Conservation (phyloP, 106 monocot species). For the Allium cepa region DNA sequence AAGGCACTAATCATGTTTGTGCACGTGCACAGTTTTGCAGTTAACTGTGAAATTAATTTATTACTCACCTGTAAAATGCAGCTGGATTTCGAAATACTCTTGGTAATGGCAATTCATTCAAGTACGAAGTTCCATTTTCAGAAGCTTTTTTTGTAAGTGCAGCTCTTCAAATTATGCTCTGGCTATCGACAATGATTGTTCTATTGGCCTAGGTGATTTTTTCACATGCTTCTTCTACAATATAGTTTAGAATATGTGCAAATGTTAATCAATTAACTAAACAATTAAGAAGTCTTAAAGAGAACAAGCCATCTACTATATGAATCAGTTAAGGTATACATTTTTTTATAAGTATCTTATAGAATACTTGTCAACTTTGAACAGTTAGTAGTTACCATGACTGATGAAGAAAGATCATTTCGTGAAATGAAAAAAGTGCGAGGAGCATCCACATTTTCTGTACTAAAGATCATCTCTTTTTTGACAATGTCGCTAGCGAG, state of each 20-base stretch:
- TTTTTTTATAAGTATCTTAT: background rate
- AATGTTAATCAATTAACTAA: background rate
- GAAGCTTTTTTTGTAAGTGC: background rate
- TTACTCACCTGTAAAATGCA: constrained; percentile 25
- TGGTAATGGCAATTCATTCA: constrained; percentile 1
- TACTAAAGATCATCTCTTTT: no score
- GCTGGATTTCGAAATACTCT: constrained; percentile 35
- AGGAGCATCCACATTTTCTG: background rate
- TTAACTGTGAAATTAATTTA: no score
- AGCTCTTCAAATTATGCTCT: constrained; percentile 14
- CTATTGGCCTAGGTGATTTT: background rate
- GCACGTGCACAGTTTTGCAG: background rate
- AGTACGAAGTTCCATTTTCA: background rate
- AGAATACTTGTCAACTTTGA: background rate
- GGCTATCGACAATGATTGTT: constrained; percentile 10
- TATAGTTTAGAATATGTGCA: background rate
- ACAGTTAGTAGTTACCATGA: background rate
- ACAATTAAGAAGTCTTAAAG: background rate
- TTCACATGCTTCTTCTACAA: background rate
- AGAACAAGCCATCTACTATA: background rate
- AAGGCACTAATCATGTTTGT: background rate
- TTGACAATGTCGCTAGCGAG: no score
- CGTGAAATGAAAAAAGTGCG: background rate
- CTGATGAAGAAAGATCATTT: background rate
- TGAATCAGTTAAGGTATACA: background rate